Evolutionary conservation across 2,329 filamentous ascomycete species (phyloP), one percentile per base, ranked within the genome.

Genomic region (Epichloe baconii): DNA sequence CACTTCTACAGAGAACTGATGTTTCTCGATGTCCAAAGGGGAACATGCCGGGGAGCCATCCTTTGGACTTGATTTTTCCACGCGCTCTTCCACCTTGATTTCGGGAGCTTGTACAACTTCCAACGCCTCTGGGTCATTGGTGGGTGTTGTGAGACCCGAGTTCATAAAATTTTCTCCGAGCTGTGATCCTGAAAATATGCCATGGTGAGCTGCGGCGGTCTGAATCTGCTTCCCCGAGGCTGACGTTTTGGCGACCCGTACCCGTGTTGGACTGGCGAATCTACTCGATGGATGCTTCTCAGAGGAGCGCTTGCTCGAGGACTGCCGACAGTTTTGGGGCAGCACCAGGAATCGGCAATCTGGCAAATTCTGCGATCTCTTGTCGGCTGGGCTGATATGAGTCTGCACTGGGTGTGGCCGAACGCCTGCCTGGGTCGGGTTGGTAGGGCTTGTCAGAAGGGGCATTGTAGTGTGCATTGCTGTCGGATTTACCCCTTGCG

Each of bases 81-180:
- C 2, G 21, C 41, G 52, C 7, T 43, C 52, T 42, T 50, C 45
- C 1, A 19, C 21, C 52, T 53, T 54, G 19, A 49, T 50, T 11
- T 47, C 54, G 26, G 51, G 50, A 40, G 49, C 48, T 37, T 41
- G 49, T 35, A 50, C 51, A 31, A 53, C 52, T 12, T 50, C 52
- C 41, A 52, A 31, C 41, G 47, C 44, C 51, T 46, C 55, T n/a
- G 54, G 49, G 12, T 67, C 66, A 34, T 64, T 66, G 15, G 59
- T 60, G 14, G 67, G 67, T 14, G 67, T 68, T 11, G 67, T 67
- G 4, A 67, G 55, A 6, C 66, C 64, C 31, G 67, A 70, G 19
- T 65, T 62, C 66, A 70, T 67, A 41, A 70, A 70, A 44, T 61
- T 62, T 10, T 70, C 67, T 12, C 65, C 66, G 5, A 70, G 62